Base-by-base conservation (phyloP, 495 filamentous ascomycete genomes). In the Glutinoglossum americanum region DNA sequence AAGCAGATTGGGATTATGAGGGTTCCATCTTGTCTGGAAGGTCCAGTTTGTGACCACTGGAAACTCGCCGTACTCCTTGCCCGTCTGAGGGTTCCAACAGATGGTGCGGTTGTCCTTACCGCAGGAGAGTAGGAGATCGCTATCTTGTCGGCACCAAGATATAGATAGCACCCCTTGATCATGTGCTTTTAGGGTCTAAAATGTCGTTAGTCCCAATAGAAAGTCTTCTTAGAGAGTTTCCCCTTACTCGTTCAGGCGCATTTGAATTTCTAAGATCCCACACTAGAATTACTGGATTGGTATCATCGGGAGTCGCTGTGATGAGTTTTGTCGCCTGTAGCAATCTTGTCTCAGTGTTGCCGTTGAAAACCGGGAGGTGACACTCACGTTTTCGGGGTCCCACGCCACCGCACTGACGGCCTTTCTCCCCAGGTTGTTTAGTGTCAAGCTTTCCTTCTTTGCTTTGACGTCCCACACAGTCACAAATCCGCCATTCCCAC, bases 401-500 rank as follows among this genome's bases (percentile, higher is more conserved):
- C 92, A 99, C 21, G 89, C 87, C 58, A 99, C 88, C 55, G 92
- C 82, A 67, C 89, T 95, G 63, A 97, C 89, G 57, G 90, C 77
- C 70, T 94, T 97, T 55, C 92, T 78, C 61, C 88, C 87, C 65
- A 78, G 72, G 68, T 95, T 96, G 72, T 94, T 97, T 58, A 99
- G 72, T 1, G 89, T 95, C 67, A 99, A 72, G 56, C 87, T 94
- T 62, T 94, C 89, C 70, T 90, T 94, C 77, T 93, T 96, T 0
- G 83, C 84, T 74, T 94, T 95, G 47, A 97, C 79, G 73, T 99
- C 92, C 92, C 92, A 99, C 2, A 99, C 89, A 11, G 92, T 96
- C 28, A 97, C 89, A 64, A 95, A 94, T 11, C 92, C 92, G 21
- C 88, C 92, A 62, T 80, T 88, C 65, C 90, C 89, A 61, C 92